phyloP scores from a whole-genome alignment of 2,329 filamentous ascomycete species.

The Emergomyces orientalis region DNA sequence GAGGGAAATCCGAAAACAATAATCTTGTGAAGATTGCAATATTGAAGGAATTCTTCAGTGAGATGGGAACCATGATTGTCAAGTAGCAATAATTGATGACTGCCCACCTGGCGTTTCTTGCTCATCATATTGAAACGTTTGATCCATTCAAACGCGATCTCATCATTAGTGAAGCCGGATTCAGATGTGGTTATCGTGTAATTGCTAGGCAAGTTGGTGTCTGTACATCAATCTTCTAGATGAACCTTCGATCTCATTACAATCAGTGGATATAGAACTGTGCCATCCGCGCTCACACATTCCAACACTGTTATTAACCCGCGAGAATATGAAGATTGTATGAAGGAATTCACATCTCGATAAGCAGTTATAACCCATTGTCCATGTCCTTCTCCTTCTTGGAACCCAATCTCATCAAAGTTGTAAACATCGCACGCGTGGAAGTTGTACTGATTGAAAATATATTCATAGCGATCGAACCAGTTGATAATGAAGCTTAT shows the following conservation, averaged over 20 bases:
- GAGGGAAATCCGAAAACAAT: not conserved
- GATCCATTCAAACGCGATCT: not conserved
- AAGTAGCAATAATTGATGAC: not conserved
- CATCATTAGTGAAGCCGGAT: not conserved
- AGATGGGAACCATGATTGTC: no score
- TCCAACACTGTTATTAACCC: no score
- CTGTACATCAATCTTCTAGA: not conserved
- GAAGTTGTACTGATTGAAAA: not conserved
- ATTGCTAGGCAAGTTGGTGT: not conserved
- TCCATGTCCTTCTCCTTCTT: not conserved
- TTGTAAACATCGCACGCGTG: not conserved
- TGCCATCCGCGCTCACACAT: no score
- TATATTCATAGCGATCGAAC: no score
- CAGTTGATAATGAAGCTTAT: no score
- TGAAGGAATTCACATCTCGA: no score
- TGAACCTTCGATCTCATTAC: not conserved
- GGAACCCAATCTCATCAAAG: not conserved
- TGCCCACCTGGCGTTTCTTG: not conserved
- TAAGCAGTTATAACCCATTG: no score
- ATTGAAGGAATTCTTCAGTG: not conserved
- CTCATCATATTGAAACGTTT: not conserved
- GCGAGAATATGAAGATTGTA: no score
- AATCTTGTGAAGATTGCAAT: not conserved
- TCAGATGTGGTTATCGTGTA: not conserved
- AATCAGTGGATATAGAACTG: not conserved